Base-by-base conservation (phyloP, 257 asterid genomes). In the Solanum pimpinellifolium region DNA sequence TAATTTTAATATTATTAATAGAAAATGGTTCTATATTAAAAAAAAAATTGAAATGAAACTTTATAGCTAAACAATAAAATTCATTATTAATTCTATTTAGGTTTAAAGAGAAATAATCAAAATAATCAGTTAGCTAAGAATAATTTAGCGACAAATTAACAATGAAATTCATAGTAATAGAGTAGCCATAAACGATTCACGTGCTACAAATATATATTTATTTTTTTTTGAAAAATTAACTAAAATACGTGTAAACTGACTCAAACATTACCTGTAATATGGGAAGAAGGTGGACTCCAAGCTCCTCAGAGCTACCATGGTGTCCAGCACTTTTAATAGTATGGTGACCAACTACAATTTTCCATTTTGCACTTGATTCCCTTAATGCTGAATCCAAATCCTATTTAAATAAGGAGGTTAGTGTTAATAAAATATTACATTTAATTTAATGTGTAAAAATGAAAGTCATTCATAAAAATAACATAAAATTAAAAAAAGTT, bases 271-370 rank as follows among this genome's bases (percentile, higher is more conserved):
- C 98, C 99, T 91, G 91, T 72, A 96, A 95, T 62, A 95, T 85
- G 27, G 99, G 99, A 74, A 96, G 99, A 85, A 96, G 72, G 1
- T 85, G 90, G n/a, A 90, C 73, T 62, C 86, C 90, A 44, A 95
- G 91, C 81, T 96, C 98, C 35, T 29, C 29, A 31, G 98, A 94
- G 90, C 90, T 93, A 42, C 98, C 99, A 87, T 96, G 98, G 47
- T 93, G 75, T 37, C 99, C 99, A 18, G 93, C 96, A 91, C 98
- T 95, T 86, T 88, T 91, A 2, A 96, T 91, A 13, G 98, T 89
- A 68, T 96, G 98, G 87, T 96, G 99, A 59, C 95, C 99, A 27
- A 96, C 94, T 15, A 96, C 97, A 23, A 96, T 91, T 70, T 94
- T 96, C 99, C 99, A 94, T 11, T 59, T 86, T 62, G 96, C 94